Conservation (phyloP, 2,329 filamentous ascomycete species). For the Whalleya microplaca region DNA sequence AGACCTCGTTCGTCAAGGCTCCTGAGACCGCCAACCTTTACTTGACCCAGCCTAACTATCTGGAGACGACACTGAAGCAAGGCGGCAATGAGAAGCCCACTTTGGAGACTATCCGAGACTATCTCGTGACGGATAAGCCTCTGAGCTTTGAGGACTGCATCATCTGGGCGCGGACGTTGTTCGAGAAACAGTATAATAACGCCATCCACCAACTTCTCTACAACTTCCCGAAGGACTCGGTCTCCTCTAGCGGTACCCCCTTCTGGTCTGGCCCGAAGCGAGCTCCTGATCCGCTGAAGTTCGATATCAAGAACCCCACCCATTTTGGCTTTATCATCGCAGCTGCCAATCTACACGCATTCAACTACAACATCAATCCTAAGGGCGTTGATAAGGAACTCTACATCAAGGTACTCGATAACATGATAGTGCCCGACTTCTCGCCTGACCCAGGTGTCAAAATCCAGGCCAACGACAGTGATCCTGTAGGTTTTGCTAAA, state of each 20-base stretch:
- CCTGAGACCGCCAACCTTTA: constrained; percentile 95
- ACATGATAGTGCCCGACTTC: constrained; percentile 96
- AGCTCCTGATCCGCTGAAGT: constrained; percentile 88
- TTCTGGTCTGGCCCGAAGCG: constrained; percentile 99
- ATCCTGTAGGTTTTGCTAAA: constrained; percentile 63
- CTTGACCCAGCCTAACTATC: constrained; percentile 86
- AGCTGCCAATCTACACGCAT: constrained; percentile 90
- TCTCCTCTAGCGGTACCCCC: constrained; percentile 81
- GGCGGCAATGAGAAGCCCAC: constrained; percentile 95
- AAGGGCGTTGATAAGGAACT: constrained; percentile 71
- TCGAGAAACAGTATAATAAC: constrained; percentile 97
- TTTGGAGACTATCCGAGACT: constrained; percentile 86
- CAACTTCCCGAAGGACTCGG: constrained; percentile 96
- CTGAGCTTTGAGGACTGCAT: constrained; percentile 95
- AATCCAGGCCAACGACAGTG: constrained; percentile 95
- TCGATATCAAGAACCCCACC: constrained; percentile 80
- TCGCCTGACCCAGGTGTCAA: constrained; percentile 87
- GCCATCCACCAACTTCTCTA: constrained; percentile 92
- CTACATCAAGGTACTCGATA: constrained; percentile 80
- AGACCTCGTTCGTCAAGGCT: constrained; percentile 89
- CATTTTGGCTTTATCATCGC: constrained; percentile 89
- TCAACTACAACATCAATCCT: constrained; percentile 97
- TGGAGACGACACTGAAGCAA: constrained; percentile 85
- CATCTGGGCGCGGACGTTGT: constrained; percentile 89
- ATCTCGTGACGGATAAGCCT: constrained; percentile 88